Evolutionary conservation across 495 filamentous ascomycete species (phyloP), one percentile per base, ranked within the genome.

Genomic region (Xylaria venustula): DNA sequence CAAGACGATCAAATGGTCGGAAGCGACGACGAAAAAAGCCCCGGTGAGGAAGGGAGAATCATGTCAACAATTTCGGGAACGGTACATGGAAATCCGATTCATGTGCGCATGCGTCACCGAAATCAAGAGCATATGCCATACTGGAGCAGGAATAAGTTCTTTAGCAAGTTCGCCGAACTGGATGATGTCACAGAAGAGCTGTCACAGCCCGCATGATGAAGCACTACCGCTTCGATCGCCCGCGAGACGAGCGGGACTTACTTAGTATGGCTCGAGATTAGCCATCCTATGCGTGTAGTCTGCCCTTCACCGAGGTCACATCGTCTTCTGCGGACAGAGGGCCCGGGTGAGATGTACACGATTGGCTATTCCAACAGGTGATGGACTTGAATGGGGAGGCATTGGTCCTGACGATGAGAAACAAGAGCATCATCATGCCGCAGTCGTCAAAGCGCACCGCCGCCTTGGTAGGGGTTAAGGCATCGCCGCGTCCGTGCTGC

Each of bases 261-360:
- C 68, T 79, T 77, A 15, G 85, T 98, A 3, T 98, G 97, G 71
- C 88, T 88, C 37, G 95, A 96, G 64, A 97, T 97, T 72, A 91
- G 89, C 42, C 91, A 97, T n/a, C n/a, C n/a, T n/a, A 65, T 84
- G 97, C 7, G 91, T 98, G 11, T 92, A 98, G 74, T 91, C n/a
- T n/a, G n/a, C n/a, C 88, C 53, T 93, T 93, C 0, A 75, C 97
- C 17, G 92, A 97, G 71, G 93, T 96, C 36, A 97, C 92, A 95
- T 98, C 61, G 95, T 98, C 77, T 97, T 91, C 71, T 98, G 98
- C 73, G 95, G 94, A 26, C 93, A 97, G 71, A 97, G 94, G 3
- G 95, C 93, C 11, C 92, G 28, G 95, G 95, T 30, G 98, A 98
- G 80, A 98, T 94, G 0, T 88, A 88, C 66, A 97, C 94, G 20